These are phyloP conservation scores for Exophiala bonariae DNA, from an alignment of 2,329 filamentous ascomycete genomes.

Conservation along the genomic window DNA sequence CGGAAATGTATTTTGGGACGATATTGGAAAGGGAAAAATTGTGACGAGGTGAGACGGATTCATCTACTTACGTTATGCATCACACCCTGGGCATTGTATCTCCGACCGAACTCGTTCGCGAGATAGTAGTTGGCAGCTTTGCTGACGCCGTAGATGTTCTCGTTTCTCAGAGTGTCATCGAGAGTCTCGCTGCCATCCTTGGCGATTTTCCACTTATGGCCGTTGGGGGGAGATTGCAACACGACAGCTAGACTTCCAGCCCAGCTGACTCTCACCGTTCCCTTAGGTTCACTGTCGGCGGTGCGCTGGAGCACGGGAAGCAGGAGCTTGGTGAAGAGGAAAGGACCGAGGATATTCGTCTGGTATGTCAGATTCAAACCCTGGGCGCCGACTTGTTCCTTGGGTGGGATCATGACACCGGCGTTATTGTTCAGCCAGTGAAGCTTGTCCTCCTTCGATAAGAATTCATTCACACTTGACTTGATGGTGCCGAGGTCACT, in stretches of 20 bases:
- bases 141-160: slow-evolving; percentile 9
- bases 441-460: slow-evolving; percentile 32
- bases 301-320: slow-evolving; percentile 35
- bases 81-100: slow-evolving; percentile 16
- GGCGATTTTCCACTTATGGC: slow-evolving; percentile 14
- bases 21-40: too few species aligned
- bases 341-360: slow-evolving; percentile 39
- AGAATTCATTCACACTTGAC: slow-evolving; percentile 24
- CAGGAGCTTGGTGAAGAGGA: slow-evolving; percentile 40
- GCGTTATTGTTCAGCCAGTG: slow-evolving; percentile 34
- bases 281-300: slow-evolving; percentile 17
- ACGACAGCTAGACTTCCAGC: slow-evolving; percentile 19
- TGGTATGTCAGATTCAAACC: slow-evolving; percentile 39
- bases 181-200: slow-evolving; percentile 7
- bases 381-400: slow-evolving; percentile 26
- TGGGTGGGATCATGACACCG: slow-evolving; percentile 30
- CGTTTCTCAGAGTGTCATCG: slow-evolving; percentile 6
- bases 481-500: slow-evolving; percentile 29
- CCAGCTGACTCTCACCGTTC: slow-evolving; percentile 36
- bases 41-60: too few species aligned
- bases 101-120: slow-evolving; percentile 18
- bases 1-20: too few species aligned
- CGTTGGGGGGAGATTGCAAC: slow-evolving; percentile 7
- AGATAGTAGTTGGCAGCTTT: slow-evolving; percentile 21
- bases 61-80: slow-evolving; percentile 25